phyloP scores from a whole-genome alignment of 441 rosid species.

The Adansonia gregorii region DNA sequence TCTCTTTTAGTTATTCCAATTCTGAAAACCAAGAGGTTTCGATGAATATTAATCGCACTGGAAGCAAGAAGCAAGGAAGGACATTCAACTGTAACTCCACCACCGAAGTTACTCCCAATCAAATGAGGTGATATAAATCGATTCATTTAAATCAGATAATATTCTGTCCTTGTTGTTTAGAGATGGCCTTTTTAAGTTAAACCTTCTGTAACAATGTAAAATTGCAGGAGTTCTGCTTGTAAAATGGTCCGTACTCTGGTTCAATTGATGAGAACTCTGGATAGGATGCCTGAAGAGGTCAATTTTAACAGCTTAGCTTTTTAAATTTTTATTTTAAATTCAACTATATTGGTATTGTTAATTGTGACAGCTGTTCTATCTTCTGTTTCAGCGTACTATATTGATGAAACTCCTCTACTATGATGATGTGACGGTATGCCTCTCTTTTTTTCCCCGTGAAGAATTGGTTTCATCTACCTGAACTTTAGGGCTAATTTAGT shows the following conservation, averaged over 20 bases:
- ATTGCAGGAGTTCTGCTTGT: slow-evolving; percentile 89
- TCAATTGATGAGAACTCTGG: slow-evolving; percentile 96
- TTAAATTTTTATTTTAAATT: not conserved
- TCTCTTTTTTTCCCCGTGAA: slow-evolving; percentile 23
- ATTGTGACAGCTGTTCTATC: slow-evolving; percentile 23
- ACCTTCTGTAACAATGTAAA: not conserved
- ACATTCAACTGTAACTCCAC: slow-evolving; percentile 72
- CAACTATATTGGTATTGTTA: slow-evolving; percentile 11
- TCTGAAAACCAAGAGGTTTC: slow-evolving; percentile 82
- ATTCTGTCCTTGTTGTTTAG: not conserved
- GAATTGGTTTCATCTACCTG: slow-evolving; percentile 1
- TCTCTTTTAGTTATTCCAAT: slow-evolving; percentile 82
- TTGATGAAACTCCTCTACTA: slow-evolving; percentile 94
- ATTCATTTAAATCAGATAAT: not conserved
- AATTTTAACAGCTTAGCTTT: slow-evolving; percentile 12
- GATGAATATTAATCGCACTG: slow-evolving; percentile 81
- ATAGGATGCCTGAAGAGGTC: slow-evolving; percentile 95
- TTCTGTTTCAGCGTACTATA: slow-evolving; percentile 75
- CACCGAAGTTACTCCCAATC: slow-evolving; percentile 80
- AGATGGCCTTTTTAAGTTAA: not conserved
- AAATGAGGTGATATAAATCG: slow-evolving; percentile 68
- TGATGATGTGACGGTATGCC: slow-evolving; percentile 91
- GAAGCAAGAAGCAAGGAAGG: slow-evolving; percentile 74
- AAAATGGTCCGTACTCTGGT: slow-evolving; percentile 94
- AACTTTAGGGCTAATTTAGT: slow-evolving; percentile 2